Conservation (phyloP, 139 green algal genomes). For the Asterochloris erici region DNA sequence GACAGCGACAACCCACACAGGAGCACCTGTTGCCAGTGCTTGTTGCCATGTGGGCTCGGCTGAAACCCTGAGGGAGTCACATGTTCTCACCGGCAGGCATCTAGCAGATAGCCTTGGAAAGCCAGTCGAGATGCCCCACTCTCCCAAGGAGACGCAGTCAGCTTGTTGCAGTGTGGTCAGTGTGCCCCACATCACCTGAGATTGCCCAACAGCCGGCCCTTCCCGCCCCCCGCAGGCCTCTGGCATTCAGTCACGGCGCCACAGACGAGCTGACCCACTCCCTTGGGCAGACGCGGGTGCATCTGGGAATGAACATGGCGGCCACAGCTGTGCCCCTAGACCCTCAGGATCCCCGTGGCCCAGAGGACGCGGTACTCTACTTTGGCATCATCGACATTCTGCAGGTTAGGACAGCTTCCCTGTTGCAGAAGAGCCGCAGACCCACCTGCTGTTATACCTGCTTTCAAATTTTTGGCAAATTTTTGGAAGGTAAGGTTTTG, state of each 20-base stretch:
- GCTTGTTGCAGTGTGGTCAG: no score
- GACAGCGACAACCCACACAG: no score
- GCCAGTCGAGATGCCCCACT: no score
- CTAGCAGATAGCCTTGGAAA: no score
- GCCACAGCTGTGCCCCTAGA: conserved; percentile 36
- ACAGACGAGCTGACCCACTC: conserved; percentile 21
- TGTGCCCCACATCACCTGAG: no score
- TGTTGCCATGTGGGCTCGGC: no score
- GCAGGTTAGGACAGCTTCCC: conserved; percentile 26
- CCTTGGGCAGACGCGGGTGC: conserved; percentile 24
- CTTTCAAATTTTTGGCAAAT: not conserved
- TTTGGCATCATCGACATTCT: conserved; percentile 94
- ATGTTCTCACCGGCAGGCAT: no score
- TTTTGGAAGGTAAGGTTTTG: not conserved
- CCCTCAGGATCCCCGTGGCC: not conserved
- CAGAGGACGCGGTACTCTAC: conserved; percentile 76
- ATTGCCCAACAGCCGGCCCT: no score
- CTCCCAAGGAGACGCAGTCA: no score
- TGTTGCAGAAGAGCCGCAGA: not conserved
- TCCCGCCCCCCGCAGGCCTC: conserved; percentile 2
- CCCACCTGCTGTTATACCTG: not conserved
- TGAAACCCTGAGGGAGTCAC: no score
- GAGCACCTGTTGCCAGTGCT: no score
- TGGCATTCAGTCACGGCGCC: conserved; percentile 18
- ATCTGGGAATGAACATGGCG: conserved; percentile 66